phyloP scores from a whole-genome alignment of 129 eudicot species.

The Arctium minus region DNA sequence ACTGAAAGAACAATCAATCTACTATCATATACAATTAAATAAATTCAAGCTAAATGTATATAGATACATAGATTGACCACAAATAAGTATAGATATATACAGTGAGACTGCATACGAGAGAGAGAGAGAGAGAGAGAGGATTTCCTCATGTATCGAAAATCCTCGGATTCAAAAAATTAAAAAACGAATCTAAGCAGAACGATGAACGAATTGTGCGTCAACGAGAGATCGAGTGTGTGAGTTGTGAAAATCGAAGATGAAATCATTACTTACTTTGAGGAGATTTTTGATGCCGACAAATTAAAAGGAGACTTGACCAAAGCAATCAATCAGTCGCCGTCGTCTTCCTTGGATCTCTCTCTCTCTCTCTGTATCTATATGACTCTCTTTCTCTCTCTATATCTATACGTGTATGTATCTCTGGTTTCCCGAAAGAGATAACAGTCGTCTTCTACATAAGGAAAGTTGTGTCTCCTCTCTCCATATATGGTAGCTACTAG shows the following conservation, averaged over 20 bases:
- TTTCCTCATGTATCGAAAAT: not conserved
- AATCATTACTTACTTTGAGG: conserved; percentile 13
- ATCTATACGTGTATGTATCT: not conserved
- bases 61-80: not conserved
- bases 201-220: not conserved
- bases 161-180: not conserved
- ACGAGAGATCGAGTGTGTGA: conserved; percentile 7
- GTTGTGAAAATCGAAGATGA: not conserved
- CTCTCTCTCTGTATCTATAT: not conserved
- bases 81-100: not conserved
- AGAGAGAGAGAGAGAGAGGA: not conserved
- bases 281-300: conserved; percentile 6
- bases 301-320: not conserved
- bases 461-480: conserved; percentile 25
- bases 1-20: not conserved
- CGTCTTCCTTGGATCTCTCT: conserved; percentile 10
- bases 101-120: not conserved
- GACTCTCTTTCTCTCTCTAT: conserved; percentile 2
- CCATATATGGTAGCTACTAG: conserved; percentile 29
- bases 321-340: conserved; percentile 3
- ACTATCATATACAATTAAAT: not conserved
- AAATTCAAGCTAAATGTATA: not conserved
- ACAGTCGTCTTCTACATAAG: conserved; percentile 34
- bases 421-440: conserved; percentile 33
- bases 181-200: not conserved